Conservation (phyloP, 2,329 filamentous ascomycete species). For the Neoscytalidium dimidiatum region DNA sequence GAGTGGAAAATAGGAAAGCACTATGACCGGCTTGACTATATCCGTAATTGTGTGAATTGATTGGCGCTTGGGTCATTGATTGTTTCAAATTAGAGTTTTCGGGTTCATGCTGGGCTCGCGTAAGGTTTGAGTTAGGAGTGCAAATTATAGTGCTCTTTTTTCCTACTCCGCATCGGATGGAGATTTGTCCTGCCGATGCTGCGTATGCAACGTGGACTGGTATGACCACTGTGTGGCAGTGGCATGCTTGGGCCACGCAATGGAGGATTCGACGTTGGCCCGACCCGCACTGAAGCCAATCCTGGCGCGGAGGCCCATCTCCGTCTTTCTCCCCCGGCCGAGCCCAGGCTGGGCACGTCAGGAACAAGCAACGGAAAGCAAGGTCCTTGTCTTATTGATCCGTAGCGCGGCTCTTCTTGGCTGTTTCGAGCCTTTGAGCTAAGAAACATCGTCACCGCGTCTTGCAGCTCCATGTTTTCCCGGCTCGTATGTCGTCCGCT, state of each 20-base stretch:
- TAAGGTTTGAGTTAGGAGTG: neutral
- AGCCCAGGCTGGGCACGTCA: neutral
- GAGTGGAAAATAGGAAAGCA: neutral
- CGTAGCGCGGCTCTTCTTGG: conserved; percentile 14
- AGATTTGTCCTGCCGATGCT: neutral
- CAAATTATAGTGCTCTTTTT: neutral
- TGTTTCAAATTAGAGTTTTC: neutral
- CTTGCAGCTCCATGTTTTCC: neutral
- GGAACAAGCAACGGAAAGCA: conserved; percentile 11
- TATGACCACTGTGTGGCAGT: too few species aligned
- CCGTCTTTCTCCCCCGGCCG: conserved; percentile 9
- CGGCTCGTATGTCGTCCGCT: neutral
- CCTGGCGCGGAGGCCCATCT: neutral
- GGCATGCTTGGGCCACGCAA: neutral
- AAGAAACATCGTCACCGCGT: neutral
- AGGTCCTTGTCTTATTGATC: conserved; percentile 7
- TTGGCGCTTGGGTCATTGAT: neutral
- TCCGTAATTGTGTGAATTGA: neutral
- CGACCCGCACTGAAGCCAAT: neutral
- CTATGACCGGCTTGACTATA: neutral
- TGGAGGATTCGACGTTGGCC: neutral
- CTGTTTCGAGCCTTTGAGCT: neutral
- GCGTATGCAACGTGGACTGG: too few species aligned
- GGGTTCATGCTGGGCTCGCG: neutral
- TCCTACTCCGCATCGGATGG: neutral